A percentile compares a stretch with the other conserved stretches of the same genome.
These are phyloP conservation scores for Kondoa subrosea DNA, from an alignment of 768 basidiomycete species.

Conservation along the genomic window DNA sequence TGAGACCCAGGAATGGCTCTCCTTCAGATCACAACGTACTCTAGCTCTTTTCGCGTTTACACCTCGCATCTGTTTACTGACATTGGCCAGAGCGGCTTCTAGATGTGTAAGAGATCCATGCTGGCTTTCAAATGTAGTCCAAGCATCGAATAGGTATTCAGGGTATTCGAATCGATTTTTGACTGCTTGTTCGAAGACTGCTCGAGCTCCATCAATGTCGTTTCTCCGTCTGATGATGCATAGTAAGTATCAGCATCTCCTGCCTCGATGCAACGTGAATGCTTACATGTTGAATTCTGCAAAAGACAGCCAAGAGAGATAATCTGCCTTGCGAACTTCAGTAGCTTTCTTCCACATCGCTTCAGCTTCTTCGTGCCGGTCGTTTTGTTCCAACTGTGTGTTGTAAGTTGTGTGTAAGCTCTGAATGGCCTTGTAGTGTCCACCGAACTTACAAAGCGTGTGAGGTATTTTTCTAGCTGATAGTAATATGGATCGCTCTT, in stretches of 20 bases:
- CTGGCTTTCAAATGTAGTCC: slow-evolving; percentile 69
- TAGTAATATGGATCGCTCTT: slow-evolving; percentile 53
- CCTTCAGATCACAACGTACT: slow-evolving; percentile 36
- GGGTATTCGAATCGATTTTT: slow-evolving; percentile 77
- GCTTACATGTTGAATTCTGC: slow-evolving; percentile 40
- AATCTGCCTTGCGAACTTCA: slow-evolving; percentile 48
- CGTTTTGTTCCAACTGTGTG: slow-evolving; percentile 25
- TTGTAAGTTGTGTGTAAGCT: not conserved
- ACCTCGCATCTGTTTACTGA: slow-evolving; percentile 38
- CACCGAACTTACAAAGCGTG: slow-evolving; percentile 46
- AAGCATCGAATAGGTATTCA: slow-evolving; percentile 80
- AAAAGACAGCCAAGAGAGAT: slow-evolving; percentile 60
- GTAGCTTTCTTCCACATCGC: slow-evolving; percentile 42
- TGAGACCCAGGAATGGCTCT: not conserved
- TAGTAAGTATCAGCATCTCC: not conserved
- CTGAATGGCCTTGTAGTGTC: not conserved
- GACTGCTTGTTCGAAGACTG: slow-evolving; percentile 42
- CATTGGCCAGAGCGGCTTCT: slow-evolving; percentile 24
- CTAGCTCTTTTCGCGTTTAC: slow-evolving; percentile 49
- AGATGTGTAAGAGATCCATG: slow-evolving; percentile 52
- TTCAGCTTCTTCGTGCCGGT: slow-evolving; percentile 25
- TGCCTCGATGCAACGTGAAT: not conserved
- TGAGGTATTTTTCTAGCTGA: slow-evolving; percentile 66
- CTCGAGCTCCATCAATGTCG: slow-evolving; percentile 43
- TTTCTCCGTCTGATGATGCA: slow-evolving; percentile 32